Evolutionary conservation across 768 basidiomycete species (phyloP), one percentile per base, ranked within the genome.

Genomic region (Dentipellis fragilis): DNA sequence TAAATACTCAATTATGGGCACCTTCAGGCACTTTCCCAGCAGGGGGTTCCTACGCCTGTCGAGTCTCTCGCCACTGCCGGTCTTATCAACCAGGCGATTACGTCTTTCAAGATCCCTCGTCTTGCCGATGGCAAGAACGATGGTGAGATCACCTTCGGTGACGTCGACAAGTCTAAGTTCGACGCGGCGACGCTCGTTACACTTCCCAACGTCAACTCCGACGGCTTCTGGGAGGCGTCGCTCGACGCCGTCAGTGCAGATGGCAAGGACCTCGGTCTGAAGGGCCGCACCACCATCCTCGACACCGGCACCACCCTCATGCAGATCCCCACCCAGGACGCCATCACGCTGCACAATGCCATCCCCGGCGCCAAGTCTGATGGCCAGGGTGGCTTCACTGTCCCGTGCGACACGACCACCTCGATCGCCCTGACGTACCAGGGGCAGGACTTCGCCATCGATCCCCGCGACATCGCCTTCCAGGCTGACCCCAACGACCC

Each of bases 141-240:
- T 61, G 90, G 90, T 51, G 78, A 89, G 69, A 77, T 93, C 57
- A 89, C 89, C 8, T 87, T 93, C 59, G 91, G 90, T 36, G 85
- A 78, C 11, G 75, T 90, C 36, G 87, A 93, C 68, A 11, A 70
- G 9, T 72, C 78, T 58, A 89, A 91, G 69, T 88, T 89, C 66
- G 76, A 83, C 60, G 54, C 74, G 6, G 57, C 63, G 16, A 83
- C 87, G 2, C 73, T 88, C 38, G 73, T 78, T 45, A 81, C 78
- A 0, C 55, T 90, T 51, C 62, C 68, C 53, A 90, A 89, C 61
- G 79, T 87, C 66, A 88, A 80, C 68, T 48, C 58, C 6, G 58
- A 74, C 22, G 89, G 89, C 39, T 93, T 92, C 74, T 93, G 91
- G 92, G 87, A 91, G 73, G 84, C 74, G 14, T 70, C 70, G 8